Base-by-base conservation (phyloP, 768 basidiomycete genomes). In the Suillus subaureus region DNA sequence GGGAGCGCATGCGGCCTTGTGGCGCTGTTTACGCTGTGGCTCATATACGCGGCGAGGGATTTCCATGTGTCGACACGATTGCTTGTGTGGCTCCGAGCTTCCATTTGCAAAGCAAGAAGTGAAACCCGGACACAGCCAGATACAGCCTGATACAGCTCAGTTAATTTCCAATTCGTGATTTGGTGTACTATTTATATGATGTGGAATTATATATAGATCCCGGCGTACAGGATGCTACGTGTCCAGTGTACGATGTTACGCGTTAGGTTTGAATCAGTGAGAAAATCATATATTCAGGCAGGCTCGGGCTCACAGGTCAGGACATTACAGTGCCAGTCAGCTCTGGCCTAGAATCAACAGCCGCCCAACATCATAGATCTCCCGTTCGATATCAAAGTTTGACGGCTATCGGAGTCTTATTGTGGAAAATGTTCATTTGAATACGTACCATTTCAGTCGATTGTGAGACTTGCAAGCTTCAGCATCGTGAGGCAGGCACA, bases 1-100 rank as follows among this genome's bases (percentile, higher is more conserved):
- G 70, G 70, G 11, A n/a, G 69, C 35, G 65, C 70, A 35, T 70
- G 70, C 47, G 23, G 69, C n/a, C 58, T 68, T 26, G 65, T 66
- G 21, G 51, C 62, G n/a, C 51, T 75, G 7, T 64, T 77, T 21
- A 42, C 63, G 5, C 74, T 73, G 73, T 73, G 67, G 62, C 62
- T 58, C 28, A 9, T 63, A 23, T 63, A 28, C 21, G 61, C 61
- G 4, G 54, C 45, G 8, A 60, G 45, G 28, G 61, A 62, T 58
- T 58, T 58, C 16, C 57, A 40, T 26, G 9, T 58, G 21, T 58
- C 57, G 16, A 40, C 18, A 58, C 39, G 57, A 39, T 28, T 58
- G 11, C 16, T 28, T 26, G 23, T 1, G 26, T 58, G 37, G 37
- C 39, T 58, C 16, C 23, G 37, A 9, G 57, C 23, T 40, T 40